These are phyloP conservation scores for Trichoderma aggressivum DNA, from an alignment of 2,329 filamentous ascomycete species.

Conservation along the genomic window DNA sequence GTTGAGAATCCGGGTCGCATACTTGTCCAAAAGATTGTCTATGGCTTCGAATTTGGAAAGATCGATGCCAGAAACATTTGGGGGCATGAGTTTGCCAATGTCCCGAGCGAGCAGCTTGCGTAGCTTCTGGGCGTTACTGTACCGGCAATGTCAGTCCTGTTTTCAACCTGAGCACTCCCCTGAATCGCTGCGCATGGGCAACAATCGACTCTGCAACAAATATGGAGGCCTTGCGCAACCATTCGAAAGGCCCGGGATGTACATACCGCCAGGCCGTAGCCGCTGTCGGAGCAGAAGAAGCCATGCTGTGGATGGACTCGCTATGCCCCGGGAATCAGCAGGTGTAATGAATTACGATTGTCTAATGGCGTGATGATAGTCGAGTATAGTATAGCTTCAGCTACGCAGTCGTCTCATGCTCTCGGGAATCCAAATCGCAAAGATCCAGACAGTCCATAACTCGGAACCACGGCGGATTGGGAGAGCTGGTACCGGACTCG, in stretches of 20 bases:
- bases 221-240: not conserved
- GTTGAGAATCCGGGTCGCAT: not conserved
- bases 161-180: not conserved
- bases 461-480: conserved; percentile 27
- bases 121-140: conserved; percentile 42
- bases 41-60: conserved; percentile 43
- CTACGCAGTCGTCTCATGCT: conserved; percentile 35
- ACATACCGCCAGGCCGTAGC: conserved; percentile 41
- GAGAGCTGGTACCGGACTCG: conserved; percentile 33
- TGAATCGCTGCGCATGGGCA: not conserved
- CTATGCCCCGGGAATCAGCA: not conserved
- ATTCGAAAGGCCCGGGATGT: not conserved
- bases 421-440: conserved; percentile 30
- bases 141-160: conserved; percentile 19
- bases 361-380: conserved; percentile 1
- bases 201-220: not conserved
- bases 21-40: conserved; percentile 44
- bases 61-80: conserved; percentile 35
- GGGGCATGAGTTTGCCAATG: conserved; percentile 41
- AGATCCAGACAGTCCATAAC: conserved; percentile 35
- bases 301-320: conserved; percentile 10
- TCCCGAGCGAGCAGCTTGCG: conserved; percentile 43
- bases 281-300: conserved; percentile 29
- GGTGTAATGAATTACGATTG: not conserved
- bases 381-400: conserved; percentile 20